Evolutionary conservation across 1,284 basidiomycete species (phyloP), one percentile per base, ranked within the genome.

Genomic region (Cryptococcus sp.): DNA sequence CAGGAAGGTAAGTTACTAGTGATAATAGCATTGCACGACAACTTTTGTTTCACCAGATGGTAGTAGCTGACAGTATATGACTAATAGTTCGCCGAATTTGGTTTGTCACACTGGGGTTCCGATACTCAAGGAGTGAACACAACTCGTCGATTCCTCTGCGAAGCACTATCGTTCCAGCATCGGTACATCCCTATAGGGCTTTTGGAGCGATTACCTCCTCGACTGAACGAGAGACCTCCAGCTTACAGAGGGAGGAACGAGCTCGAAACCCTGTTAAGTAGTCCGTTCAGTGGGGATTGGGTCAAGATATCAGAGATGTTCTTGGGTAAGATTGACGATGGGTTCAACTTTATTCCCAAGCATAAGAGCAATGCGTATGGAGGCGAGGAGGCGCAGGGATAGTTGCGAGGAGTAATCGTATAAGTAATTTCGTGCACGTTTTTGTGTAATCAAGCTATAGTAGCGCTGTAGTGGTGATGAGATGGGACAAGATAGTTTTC

Each of bases 241-340:
- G 84, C 88, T 1, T 97, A 89, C 78, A 81, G 82, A 43, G 94
- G 95, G 0, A 83, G 95, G 19, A 86, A 89, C 76, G 91, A 96
- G 58, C 83, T 99, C 23, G 90, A 94, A 81, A 92, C 91, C 1
- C 79, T 97, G 10, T 80, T 98, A 7, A 86, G 91, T 0, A 92
- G 89, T 69, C 82, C 84, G 2, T 86, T 89, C 69, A 87, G 88
- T 61, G 81, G 84, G n/a, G 93, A 97, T 74, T 99, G 95, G 95
- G 89, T 97, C 52, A 91, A 87, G 78, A 87, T 99, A 37, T 89
- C 89, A 0, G 92, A 96, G 76, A 94, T 97, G 90, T 98, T 91
- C 84, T 81, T 89, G 15, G 89, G 89, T 1, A 85, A 84, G 46
- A 81, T 83, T 1, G 87, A 87, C 0, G 85, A 86, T 25, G 79